phyloP scores from a whole-genome alignment of 306 rosid genomes.

The Acacia confusa region DNA sequence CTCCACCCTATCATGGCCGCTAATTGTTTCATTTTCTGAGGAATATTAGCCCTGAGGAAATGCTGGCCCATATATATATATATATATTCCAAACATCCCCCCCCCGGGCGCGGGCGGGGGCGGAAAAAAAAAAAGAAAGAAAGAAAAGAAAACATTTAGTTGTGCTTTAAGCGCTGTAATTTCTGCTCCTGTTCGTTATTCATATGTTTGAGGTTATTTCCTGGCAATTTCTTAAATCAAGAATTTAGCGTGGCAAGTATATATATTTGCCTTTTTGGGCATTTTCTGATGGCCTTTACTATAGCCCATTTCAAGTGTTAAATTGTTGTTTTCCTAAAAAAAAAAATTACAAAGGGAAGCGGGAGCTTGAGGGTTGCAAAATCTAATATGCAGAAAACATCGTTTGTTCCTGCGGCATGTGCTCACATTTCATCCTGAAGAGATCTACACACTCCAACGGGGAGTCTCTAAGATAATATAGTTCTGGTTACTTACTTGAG shows the following conservation, averaged over 20 bases:
- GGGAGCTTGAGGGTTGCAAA: no score
- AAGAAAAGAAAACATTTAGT: not conserved
- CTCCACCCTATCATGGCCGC: slow-evolving; percentile 57
- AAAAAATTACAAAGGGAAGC: no score
- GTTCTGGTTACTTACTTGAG: no score
- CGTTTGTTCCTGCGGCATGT: no score
- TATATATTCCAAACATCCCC: not conserved
- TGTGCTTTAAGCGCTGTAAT: slow-evolving; percentile 13
- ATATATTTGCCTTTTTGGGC: not conserved
- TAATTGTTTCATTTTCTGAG: slow-evolving; percentile 30
- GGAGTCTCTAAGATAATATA: no score
- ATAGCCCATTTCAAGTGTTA: not conserved
- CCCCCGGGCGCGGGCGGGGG: no score
- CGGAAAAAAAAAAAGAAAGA: no score
- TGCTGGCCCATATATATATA: slow-evolving; percentile 42
- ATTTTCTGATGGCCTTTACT: not conserved
- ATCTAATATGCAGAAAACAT: no score
- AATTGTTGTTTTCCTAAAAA: not conserved
- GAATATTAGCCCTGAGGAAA: not conserved
- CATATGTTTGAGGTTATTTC: not conserved
- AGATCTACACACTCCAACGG: no score
- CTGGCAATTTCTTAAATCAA: not conserved
- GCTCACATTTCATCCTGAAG: no score
- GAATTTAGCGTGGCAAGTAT: not conserved
- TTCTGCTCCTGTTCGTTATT: slow-evolving; percentile 1